Evolutionary conservation across 768 basidiomycete species (phyloP).

Genomic region (Porpolomopsis calyptriformis): DNA sequence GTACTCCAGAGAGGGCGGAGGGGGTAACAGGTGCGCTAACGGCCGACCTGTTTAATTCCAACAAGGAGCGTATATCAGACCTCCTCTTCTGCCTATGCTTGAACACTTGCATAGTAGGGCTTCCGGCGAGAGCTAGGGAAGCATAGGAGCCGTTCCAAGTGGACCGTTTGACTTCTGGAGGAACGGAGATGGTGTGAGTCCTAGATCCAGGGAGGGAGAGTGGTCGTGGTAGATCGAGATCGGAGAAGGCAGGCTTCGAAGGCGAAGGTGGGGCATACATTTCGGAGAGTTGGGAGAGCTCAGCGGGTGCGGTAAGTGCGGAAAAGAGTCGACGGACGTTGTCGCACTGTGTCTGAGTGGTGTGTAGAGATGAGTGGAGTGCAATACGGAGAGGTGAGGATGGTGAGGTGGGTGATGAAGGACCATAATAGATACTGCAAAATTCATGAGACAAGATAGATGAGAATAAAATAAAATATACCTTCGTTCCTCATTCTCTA

Average conservation of each 20-base stretch:
- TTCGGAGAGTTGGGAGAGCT: slow-evolving; percentile 69
- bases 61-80: slow-evolving; percentile 42
- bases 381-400: slow-evolving; percentile 56
- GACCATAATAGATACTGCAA: slow-evolving; percentile 27
- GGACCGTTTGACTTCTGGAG: slow-evolving; percentile 39
- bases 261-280: slow-evolving; percentile 85
- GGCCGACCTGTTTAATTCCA: slow-evolving; percentile 24
- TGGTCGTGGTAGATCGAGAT: slow-evolving; percentile 26
- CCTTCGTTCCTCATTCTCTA: slow-evolving; percentile 67
- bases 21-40: slow-evolving; percentile 32
- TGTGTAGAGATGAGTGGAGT: slow-evolving; percentile 62
- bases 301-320: slow-evolving; percentile 60
- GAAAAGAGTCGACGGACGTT: slow-evolving; percentile 70
- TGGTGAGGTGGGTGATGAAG: slow-evolving; percentile 37
- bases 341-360: slow-evolving; percentile 72
- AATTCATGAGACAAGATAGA: slow-evolving; percentile 1
- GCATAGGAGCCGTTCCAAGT: slow-evolving; percentile 70
- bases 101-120: slow-evolving; percentile 33
- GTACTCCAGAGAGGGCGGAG: slow-evolving; percentile 14
- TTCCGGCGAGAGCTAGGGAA: slow-evolving; percentile 37
- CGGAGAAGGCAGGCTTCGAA: slow-evolving; percentile 19
- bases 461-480: slow-evolving; percentile 19
- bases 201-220: slow-evolving; percentile 31
- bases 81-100: slow-evolving; percentile 42
- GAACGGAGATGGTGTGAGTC: slow-evolving; percentile 20